These are phyloP conservation scores for Rhizophagus clarus DNA, from an alignment of 192 early-diverging fungal genomes.

Conservation along the genomic window DNA sequence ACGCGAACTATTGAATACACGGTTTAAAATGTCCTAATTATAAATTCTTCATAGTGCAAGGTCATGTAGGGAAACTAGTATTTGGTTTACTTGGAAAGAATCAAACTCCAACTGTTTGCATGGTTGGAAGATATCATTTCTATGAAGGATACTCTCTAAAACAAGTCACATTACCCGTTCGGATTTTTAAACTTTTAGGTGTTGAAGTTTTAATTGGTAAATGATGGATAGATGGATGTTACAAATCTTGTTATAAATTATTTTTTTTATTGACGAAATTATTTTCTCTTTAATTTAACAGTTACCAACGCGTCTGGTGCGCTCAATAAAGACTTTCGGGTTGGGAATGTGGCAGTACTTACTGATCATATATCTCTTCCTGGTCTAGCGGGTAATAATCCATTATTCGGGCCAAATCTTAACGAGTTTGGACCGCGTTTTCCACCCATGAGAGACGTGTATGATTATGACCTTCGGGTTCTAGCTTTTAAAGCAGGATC, in stretches of 20 bases:
- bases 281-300: conserved; percentile 21
- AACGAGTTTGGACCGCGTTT: conserved; percentile 83
- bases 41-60: conserved; percentile 48
- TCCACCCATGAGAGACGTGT: conserved; percentile 84
- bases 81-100: conserved; percentile 79
- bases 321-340: conserved; percentile 69
- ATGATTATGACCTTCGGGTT: conserved; percentile 76
- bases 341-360: conserved; percentile 86
- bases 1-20: conserved; percentile 14
- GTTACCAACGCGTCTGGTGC: conserved; percentile 89
- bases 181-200: conserved; percentile 83
- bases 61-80: conserved; percentile 80
- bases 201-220: conserved; percentile 70
- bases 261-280: too few relatives aligned
- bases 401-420: conserved; percentile 85
- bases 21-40: background rate
- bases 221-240: background rate
- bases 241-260: too few relatives aligned
- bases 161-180: conserved; percentile 82
- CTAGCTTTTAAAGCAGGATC: conserved; percentile 66
- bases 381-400: conserved; percentile 72
- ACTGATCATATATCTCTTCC: conserved; percentile 80
- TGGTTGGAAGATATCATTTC: conserved; percentile 89
- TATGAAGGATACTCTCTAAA: conserved; percentile 87
- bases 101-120: conserved; percentile 67